Base-by-base conservation (phyloP, 2,329 filamentous ascomycete genomes). In the Bipolaris zeicola region DNA sequence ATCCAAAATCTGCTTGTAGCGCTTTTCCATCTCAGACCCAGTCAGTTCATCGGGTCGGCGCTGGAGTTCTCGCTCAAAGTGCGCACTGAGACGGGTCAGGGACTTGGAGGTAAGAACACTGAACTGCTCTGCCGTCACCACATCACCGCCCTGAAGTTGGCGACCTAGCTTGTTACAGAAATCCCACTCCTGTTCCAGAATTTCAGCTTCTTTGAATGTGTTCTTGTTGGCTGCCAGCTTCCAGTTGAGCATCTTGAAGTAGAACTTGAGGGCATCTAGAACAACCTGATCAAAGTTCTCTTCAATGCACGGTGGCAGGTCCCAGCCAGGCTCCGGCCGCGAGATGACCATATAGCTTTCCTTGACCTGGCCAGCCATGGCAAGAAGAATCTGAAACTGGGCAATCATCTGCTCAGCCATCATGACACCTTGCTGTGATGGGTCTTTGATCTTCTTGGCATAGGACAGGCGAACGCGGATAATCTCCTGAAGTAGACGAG, bases 211-310 rank as follows among this genome's bases (percentile, higher is more conserved):
- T 73, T 98, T 98, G 84, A 99, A 99, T 0, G 93, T 97, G 78
- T 98, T 99, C 76, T 97, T 98, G 81, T 98, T 98, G 53, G 92
- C 91, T 67, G 90, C 93, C 50, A 99, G 81, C 76, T 98, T 98
- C 92, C 93, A 98, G 73, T 98, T 97, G 42, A 99, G 82, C 85
- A 99, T 93, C 75, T 94, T 95, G 83, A 99, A 99, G 78, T 99
- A 99, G 76, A 96, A 98, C 74, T 94, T 96, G 66, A 99, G 81
- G 0, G 94, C 93, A 69, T 97, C 94, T 41, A 99, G 79, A 8
- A 98, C 91, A 16, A 96, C 91, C 33, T 89, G 85, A 72, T 98
- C 95, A 69, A 98, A 99, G 39, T 92, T 92, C 72, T 99, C 95
- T 72, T 98, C 95, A 62, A 99, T 96, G 77, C 93, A 97, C 7